Percentiles rank a stretch among this genome's conserved stretches.
Conservation (phyloP, 2,329 filamentous ascomycete species). For the Alternaria sp. region DNA sequence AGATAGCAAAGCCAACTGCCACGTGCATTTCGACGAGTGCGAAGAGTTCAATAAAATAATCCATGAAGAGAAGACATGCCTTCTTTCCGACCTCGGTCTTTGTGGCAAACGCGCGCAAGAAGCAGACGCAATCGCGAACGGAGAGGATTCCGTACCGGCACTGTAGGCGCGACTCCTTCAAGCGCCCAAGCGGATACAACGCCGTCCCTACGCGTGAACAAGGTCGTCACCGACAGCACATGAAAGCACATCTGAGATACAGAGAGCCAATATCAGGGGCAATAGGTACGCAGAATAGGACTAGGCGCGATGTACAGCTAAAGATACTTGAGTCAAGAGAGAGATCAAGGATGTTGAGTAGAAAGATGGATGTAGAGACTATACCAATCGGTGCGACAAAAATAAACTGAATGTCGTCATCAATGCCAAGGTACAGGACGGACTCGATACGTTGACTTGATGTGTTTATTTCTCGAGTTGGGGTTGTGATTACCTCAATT, state of each 20-base stretch:
- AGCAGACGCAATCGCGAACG: background rate
- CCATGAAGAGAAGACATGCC: background rate
- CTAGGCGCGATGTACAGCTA: background rate
- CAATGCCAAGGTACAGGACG: background rate
- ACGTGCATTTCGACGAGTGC: background rate
- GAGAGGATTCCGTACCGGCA: background rate
- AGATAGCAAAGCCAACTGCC: background rate
- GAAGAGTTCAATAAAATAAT: background rate
- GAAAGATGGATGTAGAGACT: background rate
- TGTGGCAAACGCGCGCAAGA: background rate
- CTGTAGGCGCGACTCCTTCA: background rate
- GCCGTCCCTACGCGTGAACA: background rate
- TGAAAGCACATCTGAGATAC: background rate
- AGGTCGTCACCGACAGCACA: background rate
- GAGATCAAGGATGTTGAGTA: background rate
- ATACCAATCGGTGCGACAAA: constrained; percentile 1
- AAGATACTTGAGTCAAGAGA: background rate
- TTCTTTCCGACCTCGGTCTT: background rate
- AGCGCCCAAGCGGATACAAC: background rate
- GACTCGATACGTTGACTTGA: background rate
- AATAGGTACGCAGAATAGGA: background rate
- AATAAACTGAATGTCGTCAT: background rate
- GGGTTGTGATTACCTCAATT: background rate
- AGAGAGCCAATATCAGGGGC: background rate
- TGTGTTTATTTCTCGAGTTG: background rate